A percentile compares a stretch with the other conserved stretches of the same genome.
Evolutionary conservation across 768 basidiomycete species (phyloP).

Genomic region (Dacryopinax spathularia): DNA sequence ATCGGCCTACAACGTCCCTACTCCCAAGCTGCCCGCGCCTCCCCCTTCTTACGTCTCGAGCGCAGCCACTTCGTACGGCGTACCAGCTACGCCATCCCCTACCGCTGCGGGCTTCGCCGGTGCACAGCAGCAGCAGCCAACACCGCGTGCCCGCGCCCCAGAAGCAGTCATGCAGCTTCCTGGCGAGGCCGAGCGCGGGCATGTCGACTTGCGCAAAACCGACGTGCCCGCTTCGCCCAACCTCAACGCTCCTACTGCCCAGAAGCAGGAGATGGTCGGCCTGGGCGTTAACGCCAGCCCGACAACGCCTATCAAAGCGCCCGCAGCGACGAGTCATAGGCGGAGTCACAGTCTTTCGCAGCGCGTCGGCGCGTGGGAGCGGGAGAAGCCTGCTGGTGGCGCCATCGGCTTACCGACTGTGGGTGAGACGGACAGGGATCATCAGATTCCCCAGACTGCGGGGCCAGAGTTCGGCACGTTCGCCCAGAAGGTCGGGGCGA

Average conservation of each 20-base stretch:
- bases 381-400: conserved; percentile 29
- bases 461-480: conserved; percentile 52
- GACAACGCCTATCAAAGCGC: conserved; percentile 20
- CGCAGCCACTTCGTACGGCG: conserved; percentile 63
- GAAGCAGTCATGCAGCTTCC: conserved; percentile 26
- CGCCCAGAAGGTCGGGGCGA: conserved; percentile 16
- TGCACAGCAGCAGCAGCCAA: conserved; percentile 1
- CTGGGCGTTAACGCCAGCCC: conserved; percentile 13
- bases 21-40: conserved; percentile 67
- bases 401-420: conserved; percentile 45
- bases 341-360: conserved; percentile 76
- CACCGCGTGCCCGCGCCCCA: background rate
- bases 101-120: background rate
- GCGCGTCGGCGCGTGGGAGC: conserved; percentile 20
- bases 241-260: conserved; percentile 4
- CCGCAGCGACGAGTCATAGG: conserved; percentile 56
- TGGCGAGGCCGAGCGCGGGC: background rate
- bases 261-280: background rate
- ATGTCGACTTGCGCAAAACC: conserved; percentile 18
- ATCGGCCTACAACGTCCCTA: conserved; percentile 69
- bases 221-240: conserved; percentile 8
- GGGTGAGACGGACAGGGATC: conserved; percentile 32
- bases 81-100: conserved; percentile 16
- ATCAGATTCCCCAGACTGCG: conserved; percentile 41
- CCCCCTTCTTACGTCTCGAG: conserved; percentile 57